phyloP scores from a whole-genome alignment of 2,329 filamentous ascomycete genomes.

The Monosporascus sp. region DNA sequence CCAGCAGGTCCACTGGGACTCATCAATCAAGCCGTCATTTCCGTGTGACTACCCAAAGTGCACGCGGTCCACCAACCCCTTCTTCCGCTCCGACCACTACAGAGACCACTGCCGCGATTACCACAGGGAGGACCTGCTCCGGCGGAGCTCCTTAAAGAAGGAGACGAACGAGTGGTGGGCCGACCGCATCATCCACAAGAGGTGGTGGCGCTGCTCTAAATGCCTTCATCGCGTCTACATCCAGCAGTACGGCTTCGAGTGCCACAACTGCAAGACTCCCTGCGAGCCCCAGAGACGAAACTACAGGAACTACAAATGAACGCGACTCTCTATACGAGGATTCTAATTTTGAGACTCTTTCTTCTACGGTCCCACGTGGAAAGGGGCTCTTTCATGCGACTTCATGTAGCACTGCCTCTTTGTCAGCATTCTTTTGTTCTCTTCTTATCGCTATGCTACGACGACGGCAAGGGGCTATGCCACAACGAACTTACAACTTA shows the following conservation, averaged over 20 bases:
- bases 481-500: neutral
- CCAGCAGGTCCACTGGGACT: conserved; percentile 41
- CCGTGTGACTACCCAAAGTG: conserved; percentile 50
- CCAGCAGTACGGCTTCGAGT: conserved; percentile 37
- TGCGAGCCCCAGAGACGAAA: conserved; percentile 39
- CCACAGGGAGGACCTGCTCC: conserved; percentile 45
- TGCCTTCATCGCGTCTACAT: conserved; percentile 44
- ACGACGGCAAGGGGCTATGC: neutral
- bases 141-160: conserved; percentile 16
- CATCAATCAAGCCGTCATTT: conserved; percentile 37
- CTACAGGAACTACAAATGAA: conserved; percentile 14
- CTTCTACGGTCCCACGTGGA: neutral
- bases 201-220: conserved; percentile 52
- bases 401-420: neutral
- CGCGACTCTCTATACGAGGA: conserved; percentile 1
- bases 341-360: neutral
- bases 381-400: neutral
- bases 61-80: conserved; percentile 38
- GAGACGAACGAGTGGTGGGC: conserved; percentile 33
- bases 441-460: neutral
- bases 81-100: conserved; percentile 52
- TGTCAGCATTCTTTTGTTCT: neutral
- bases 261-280: conserved; percentile 40
- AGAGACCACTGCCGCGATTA: conserved; percentile 52
- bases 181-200: conserved; percentile 31